Evolutionary conservation across 1,139 yeast genomes (phyloP), one percentile per base, ranked within the genome.

Genomic region (Protomyces inundatus): DNA sequence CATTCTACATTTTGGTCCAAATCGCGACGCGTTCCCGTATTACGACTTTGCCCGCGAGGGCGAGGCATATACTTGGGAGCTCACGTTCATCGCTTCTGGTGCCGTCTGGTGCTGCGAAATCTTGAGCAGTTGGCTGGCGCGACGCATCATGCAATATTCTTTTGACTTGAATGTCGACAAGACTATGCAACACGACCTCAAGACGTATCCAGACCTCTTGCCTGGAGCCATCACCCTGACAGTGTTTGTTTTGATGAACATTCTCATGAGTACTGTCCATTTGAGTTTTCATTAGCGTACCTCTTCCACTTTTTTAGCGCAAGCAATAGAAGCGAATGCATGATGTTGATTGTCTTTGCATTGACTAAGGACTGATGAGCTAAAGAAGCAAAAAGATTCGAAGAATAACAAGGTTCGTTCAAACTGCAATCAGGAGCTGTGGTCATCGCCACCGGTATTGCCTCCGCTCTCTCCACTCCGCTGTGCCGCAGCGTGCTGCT

Each of bases 81-180:
- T 60, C 39, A 60, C 64, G 3, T 54, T 54, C 50, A 60, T 55
- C 16, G 64, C 64, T 4, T 60, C 64, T n/a, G 14, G 39, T 6
- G 58, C 42, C 4, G 64, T 60, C 12, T 60, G 64, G 64, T 6
- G 46, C 12, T 54, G 64, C 16, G 64, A 60, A 16, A 12, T 60
- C 7, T 10, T 60, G 33, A 54, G 55, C 33, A 37, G 33, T 23
- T 40, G 37, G 6, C 40, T 57, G 5, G 61, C 65, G 9, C 48
- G 48, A n/a, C 14, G 39, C 9, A 53, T 62, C 39, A 62, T 56
- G 45, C 30, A 91, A 91, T 1, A 84, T 81, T 46, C 45, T 10
- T 58, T 51, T 35, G 45, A 51, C 5, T 35, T 58, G 36, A 50
- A 58, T 14, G 52, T 58, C 3, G 62, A 58, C 52, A 32, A 52